Percentiles rank a stretch among this genome's conserved stretches.
phyloP scores from a whole-genome alignment of 179 eudicot species.

The Carnegiea gigantea region DNA sequence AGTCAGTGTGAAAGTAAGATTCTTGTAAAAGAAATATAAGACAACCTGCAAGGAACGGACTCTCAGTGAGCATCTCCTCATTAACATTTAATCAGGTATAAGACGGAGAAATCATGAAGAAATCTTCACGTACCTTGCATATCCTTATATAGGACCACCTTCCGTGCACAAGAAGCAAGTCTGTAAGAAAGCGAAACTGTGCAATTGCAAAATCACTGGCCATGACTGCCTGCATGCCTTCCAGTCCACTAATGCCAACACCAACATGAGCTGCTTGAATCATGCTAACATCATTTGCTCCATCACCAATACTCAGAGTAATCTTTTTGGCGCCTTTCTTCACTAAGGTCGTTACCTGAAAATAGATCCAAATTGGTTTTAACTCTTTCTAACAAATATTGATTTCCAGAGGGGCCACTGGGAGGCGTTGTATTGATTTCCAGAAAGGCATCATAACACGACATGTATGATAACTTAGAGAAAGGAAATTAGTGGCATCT shows the following conservation, averaged over 20 bases:
- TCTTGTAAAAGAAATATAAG: slow-evolving; percentile 92
- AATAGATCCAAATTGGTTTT: slow-evolving; percentile 5
- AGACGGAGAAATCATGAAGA: neutral
- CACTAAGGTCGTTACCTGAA: slow-evolving; percentile 92
- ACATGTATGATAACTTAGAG: too few relatives aligned
- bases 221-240: slow-evolving; percentile 99
- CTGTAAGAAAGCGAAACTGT: slow-evolving; percentile 93
- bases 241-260: slow-evolving; percentile 95
- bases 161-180: slow-evolving; percentile 95
- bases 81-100: neutral
- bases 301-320: slow-evolving; percentile 97
- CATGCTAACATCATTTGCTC: slow-evolving; percentile 99
- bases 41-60: slow-evolving; percentile 69
- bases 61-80: slow-evolving; percentile 5
- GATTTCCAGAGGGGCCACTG: neutral
- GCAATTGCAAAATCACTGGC: slow-evolving; percentile 99
- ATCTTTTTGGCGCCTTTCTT: slow-evolving; percentile 89
- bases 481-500: too few relatives aligned
- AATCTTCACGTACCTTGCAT: slow-evolving; percentile 65
- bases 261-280: slow-evolving; percentile 99
- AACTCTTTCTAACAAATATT: neutral
- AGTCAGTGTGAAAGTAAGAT: slow-evolving; percentile 83
- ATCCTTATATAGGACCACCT: slow-evolving; percentile 95
- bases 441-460: neutral
- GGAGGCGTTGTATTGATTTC: too few relatives aligned